Evolutionary conservation across 2,329 filamentous ascomycete species (phyloP), one percentile per base, ranked within the genome.

Genomic region (Canariomyces notabilis): DNA sequence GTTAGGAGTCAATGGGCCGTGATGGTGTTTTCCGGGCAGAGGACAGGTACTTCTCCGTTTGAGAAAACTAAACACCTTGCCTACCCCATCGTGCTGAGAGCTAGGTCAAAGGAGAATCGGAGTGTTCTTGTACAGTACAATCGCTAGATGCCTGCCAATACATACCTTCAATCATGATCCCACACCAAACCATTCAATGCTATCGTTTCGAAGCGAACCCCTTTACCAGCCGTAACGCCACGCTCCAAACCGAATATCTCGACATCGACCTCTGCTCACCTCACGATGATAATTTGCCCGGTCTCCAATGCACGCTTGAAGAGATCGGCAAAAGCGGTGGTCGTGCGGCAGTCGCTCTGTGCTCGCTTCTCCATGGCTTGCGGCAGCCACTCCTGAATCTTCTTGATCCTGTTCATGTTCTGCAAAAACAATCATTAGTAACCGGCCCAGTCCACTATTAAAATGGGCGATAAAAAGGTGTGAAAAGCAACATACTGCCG

Each of bases 311-410:
- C 75, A 21, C 65, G 61, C 54, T 68, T 70, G 57, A 81, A 80
- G 38, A 68, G 60, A 37, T 75, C 69, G 2, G 77, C 77, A 63
- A 77, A 80, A 4, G 67, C 65, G 20, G 70, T 62, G 2, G 74
- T 78, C 21, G 72, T 71, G 41, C 60, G 61, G 54, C 80, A 83
- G 45, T 77, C 75, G 60, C 77, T 82, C 47, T 71, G 62, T 16
- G 65, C 59, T 51, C 72, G 67, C 63, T 75, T 80, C 34, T 77
- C 69, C 55, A 79, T 55, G 2, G 80, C 80, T 52, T 75, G 64
- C 0, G 77, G 74, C 61, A 83, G 58, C 77, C 79, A 88, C 53
- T 80, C 74, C 44, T 69, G 61, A 43, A 89, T 85, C 63, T 82
- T 82, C 57, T 78, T 70, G 48, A 86, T 76, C 18, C 85, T 70